phyloP scores from a whole-genome alignment of 2,329 filamentous ascomycete genomes.

The Polychaeton citri region DNA sequence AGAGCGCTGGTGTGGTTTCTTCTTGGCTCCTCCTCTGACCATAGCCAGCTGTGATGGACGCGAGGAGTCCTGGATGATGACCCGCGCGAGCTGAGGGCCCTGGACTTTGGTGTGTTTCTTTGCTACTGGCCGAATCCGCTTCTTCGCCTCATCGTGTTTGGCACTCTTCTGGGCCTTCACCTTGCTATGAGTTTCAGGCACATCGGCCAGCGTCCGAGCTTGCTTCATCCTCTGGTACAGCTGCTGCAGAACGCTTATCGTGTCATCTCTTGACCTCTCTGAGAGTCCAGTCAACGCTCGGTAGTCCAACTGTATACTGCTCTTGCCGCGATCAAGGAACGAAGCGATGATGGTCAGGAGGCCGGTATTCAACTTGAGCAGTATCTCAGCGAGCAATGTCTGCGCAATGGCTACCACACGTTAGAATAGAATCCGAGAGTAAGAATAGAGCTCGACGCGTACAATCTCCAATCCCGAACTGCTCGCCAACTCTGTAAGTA shows the following conservation, averaged over 20 bases:
- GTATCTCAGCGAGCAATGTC: slow-evolving; percentile 30
- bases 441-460: slow-evolving; percentile 8
- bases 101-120: slow-evolving; percentile 7
- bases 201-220: too few relatives aligned
- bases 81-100: slow-evolving; percentile 14
- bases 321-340: slow-evolving; percentile 27
- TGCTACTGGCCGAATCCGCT: neutral
- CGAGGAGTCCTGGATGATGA: slow-evolving; percentile 16
- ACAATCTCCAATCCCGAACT: slow-evolving; percentile 33
- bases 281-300: slow-evolving; percentile 30
- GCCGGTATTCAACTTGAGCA: slow-evolving; percentile 34
- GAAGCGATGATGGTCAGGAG: slow-evolving; percentile 33
- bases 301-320: slow-evolving; percentile 25
- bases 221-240: slow-evolving; percentile 18
- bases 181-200: too few relatives aligned
- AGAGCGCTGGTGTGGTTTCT: slow-evolving; percentile 3
- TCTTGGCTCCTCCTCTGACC: slow-evolving; percentile 12
- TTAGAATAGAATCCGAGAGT: slow-evolving; percentile 2
- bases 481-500: slow-evolving; percentile 23
- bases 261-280: slow-evolving; percentile 32
- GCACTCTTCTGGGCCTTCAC: neutral
- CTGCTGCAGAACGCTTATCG: slow-evolving; percentile 27
- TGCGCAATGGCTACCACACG: slow-evolving; percentile 28
- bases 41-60: slow-evolving; percentile 15
- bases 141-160: neutral